These are phyloP conservation scores for Fusarium multiceps DNA, from an alignment of 2,329 filamentous ascomycete genomes.

Conservation along the genomic window DNA sequence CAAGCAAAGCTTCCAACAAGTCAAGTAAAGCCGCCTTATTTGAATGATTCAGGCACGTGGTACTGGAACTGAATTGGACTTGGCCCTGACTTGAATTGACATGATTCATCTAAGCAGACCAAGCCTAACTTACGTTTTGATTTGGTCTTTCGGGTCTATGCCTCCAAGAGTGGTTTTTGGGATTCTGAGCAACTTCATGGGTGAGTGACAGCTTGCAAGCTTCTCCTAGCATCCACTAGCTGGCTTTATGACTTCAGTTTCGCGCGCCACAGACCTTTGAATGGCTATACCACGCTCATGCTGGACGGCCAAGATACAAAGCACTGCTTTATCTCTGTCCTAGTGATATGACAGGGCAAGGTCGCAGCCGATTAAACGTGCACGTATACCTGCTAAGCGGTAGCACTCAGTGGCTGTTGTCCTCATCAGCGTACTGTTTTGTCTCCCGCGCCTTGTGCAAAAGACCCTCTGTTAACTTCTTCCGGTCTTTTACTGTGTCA, in stretches of 20 bases:
- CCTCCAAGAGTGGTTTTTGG: accelerated
- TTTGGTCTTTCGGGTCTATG: background rate
- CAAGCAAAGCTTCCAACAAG: background rate
- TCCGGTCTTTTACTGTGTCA: accelerated
- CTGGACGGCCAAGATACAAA: background rate
- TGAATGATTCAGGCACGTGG: background rate
- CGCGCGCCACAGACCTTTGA: background rate
- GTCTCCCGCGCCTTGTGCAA: background rate
- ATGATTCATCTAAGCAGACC: background rate
- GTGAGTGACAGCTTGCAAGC: background rate
- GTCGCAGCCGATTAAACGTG: background rate
- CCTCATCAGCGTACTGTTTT: background rate
- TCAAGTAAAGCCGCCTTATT: background rate
- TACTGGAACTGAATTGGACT: background rate
- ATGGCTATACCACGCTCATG: background rate
- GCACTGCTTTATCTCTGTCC: background rate
- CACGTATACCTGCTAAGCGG: background rate
- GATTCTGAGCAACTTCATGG: background rate
- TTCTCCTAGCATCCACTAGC: background rate
- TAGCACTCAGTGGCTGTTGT: background rate
- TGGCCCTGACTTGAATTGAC: background rate
- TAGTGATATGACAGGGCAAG: background rate
- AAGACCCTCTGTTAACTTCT: background rate
- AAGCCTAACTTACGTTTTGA: background rate
- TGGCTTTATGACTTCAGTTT: background rate